A percentile compares a stretch with the other conserved stretches of the same genome.
These are phyloP conservation scores for Athelia sp. DNA, from an alignment of 1,284 basidiomycete genomes.

Conservation along the genomic window DNA sequence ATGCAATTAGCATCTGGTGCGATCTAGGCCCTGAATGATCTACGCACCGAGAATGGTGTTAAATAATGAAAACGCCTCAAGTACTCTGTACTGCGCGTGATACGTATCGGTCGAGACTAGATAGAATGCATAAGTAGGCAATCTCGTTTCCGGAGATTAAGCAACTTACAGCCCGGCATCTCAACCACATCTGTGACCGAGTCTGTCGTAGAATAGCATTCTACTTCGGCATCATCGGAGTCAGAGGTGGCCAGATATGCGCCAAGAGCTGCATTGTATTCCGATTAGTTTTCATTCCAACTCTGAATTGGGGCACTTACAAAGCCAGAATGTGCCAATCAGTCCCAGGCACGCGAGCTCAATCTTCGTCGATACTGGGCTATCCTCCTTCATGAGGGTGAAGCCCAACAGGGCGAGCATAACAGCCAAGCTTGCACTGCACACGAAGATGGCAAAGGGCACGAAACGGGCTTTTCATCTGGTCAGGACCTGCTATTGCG, in stretches of 20 bases:
- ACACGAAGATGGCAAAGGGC: conserved; percentile 78
- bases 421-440: conserved; percentile 60
- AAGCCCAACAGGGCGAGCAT: conserved; percentile 56
- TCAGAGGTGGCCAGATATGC: conserved; percentile 67
- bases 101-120: conserved; percentile 67
- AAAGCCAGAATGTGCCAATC: conserved; percentile 73
- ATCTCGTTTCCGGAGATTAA: too few relatives aligned
- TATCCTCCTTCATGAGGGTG: conserved; percentile 55
- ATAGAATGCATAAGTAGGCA: not conserved
- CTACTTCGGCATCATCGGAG: conserved; percentile 71
- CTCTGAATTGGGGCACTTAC: conserved; percentile 34
- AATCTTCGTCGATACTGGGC: conserved; percentile 73
- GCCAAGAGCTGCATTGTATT: conserved; percentile 53
- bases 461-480: conserved; percentile 65
- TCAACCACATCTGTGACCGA: conserved; percentile 46
- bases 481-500: conserved; percentile 8
- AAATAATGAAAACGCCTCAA: conserved; percentile 73
- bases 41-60: conserved; percentile 66
- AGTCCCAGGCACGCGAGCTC: conserved; percentile 68
- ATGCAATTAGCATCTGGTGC: conserved; percentile 10
- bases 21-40: conserved; percentile 6
- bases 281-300: conserved; percentile 7
- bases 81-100: conserved; percentile 76
- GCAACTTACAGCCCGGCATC: conserved; percentile 50
- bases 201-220: conserved; percentile 63